Base-by-base conservation (phyloP, 352 stramenopile genomes). In the Blastocystis sp. region DNA sequence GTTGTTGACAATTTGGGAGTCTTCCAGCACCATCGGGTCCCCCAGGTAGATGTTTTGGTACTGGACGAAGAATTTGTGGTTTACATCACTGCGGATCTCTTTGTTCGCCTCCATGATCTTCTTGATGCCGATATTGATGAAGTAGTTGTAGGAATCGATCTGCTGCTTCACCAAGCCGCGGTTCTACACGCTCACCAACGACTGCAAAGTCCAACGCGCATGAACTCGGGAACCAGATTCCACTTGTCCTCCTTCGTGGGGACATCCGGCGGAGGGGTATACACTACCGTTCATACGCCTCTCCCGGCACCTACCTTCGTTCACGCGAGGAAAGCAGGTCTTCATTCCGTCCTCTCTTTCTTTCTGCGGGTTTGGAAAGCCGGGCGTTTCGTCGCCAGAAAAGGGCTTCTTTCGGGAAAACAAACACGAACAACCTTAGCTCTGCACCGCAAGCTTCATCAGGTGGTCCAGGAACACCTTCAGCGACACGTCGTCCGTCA, bases 401-500 rank as follows among this genome's bases (percentile, higher is more conserved):
- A 66, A 45, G 14, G 6, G n/a, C 19, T 64, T 62, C 69, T 42
- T 40, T 60, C 54, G 65, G 59, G 34, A 40, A 64, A 64, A 62
- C 40, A 43, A 38, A 34, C 28, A 74, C 17, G 40, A 19, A 1
- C 40, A 66, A 21, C 24, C 45, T 59, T 66, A 84, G 69, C 74
- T 84, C 74, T 95, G 92, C 34, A 95, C 93, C n/a, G 93, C 90
- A 40, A 96, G 90, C 77, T 95, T 96, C 90, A 95, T 98, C 74
- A 98, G 90, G 91, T 99, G 96, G 91, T 99, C 97, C 97, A 99
- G 99, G 91, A 99, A 99, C 24, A 99, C 97, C 90, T 98, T 97
- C 57, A 99, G 91, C 78, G 94, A 98, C n/a, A 99, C 97, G 90
- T 99, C 97, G 91, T 99, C 97, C 42, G 97, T 99, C 90, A 98